phyloP scores from a whole-genome alignment of 2,329 filamentous ascomycete genomes.

The Aspergillus niger region DNA sequence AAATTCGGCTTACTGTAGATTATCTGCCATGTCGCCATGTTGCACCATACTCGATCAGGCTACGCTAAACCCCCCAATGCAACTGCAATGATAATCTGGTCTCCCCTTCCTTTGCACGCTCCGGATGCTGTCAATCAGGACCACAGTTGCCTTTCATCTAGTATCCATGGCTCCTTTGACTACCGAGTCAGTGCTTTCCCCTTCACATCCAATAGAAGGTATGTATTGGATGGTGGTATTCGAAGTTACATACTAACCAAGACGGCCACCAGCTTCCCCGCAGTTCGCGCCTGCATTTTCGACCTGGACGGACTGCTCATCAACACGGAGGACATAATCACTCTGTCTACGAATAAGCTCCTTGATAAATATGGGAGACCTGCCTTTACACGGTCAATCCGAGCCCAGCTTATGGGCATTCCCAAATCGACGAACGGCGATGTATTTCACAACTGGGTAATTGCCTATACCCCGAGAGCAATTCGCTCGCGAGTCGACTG shows the following conservation, averaged over 20 bases:
- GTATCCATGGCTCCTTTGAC: no score
- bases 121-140: no score
- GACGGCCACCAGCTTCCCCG: conserved; percentile 21
- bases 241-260: conserved; percentile 7
- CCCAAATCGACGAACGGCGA: conserved; percentile 27
- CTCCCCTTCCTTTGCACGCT: no score
- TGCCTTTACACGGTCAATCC: conserved; percentile 19
- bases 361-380: conserved; percentile 25
- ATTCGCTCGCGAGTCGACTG: conserved; percentile 33
- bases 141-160: no score
- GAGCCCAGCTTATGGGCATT: conserved; percentile 28
- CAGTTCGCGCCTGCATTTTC: conserved; percentile 38
- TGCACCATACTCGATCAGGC: no score
- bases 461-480: conserved; percentile 31
- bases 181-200: no score
- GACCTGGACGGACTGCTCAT: conserved; percentile 40
- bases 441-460: conserved; percentile 35
- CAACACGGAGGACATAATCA: conserved; percentile 38
- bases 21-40: no score
- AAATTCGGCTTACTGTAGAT: no score
- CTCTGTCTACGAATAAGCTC: conserved; percentile 20
- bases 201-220: no score
- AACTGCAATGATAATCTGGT: no score
- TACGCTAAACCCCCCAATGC: no score
- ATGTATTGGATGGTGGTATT: no score